Conservation (phyloP, 2,329 filamentous ascomycete species). For the Zymoseptoria passerinii region DNA sequence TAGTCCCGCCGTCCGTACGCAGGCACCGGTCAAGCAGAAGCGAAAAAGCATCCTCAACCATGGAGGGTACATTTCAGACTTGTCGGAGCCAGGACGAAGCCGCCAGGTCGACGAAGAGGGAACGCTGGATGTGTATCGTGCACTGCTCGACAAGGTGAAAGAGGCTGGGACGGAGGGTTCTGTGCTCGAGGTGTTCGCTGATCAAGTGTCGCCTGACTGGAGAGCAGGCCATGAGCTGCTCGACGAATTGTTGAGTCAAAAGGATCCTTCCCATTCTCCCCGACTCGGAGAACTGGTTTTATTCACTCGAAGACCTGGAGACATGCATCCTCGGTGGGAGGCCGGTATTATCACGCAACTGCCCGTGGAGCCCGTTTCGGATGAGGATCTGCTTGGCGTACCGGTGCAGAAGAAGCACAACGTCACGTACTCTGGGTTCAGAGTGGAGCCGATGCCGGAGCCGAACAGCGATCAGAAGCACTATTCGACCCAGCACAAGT, state of each 20-base stretch:
- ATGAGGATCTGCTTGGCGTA: constrained; percentile 40
- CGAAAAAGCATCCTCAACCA: constrained; percentile 2
- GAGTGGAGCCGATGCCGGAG: constrained; percentile 49
- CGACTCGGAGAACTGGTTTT: constrained; percentile 51
- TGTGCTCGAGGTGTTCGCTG: constrained; percentile 40
- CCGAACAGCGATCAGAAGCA: constrained; percentile 42
- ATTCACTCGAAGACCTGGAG: constrained; percentile 34
- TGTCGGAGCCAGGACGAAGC: constrained; percentile 5
- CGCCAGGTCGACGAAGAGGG: constrained; percentile 43
- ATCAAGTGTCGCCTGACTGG: constrained; percentile 50
- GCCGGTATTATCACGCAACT: constrained; percentile 49
- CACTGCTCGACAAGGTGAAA: constrained; percentile 42
- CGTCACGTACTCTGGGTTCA: constrained; percentile 46
- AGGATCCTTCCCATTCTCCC: constrained; percentile 45
- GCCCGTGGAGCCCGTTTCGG: constrained; percentile 35
- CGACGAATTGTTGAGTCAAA: constrained; percentile 32
- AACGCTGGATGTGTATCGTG: constrained; percentile 46
- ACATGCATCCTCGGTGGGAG: constrained; percentile 44
- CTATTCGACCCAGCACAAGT: constrained; percentile 46
- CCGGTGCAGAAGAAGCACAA: constrained; percentile 33
- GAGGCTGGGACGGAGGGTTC: constrained; percentile 23
- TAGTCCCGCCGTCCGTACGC: constrained; percentile 6
- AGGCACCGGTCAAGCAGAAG: background rate
- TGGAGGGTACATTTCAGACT: constrained; percentile 7
- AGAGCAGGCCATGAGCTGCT: constrained; percentile 41